These are phyloP conservation scores for Lobosporangium transversale DNA, from an alignment of 192 early-diverging fungal genomes.

Conservation along the genomic window DNA sequence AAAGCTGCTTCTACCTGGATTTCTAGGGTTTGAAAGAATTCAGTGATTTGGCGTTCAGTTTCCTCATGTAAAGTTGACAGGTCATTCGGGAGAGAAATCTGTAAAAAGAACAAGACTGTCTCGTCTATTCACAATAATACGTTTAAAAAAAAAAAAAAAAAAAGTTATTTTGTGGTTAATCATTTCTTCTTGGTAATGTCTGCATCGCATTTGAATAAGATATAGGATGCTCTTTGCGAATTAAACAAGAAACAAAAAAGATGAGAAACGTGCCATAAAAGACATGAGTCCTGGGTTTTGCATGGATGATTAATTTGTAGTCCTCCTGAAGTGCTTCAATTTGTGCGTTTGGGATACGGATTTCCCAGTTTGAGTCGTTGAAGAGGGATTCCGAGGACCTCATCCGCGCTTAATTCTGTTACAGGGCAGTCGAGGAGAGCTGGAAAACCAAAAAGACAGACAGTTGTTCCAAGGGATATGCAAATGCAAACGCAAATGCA, in stretches of 20 bases:
- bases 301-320: conserved; percentile 38
- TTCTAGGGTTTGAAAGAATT: conserved; percentile 62
- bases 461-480: not conserved
- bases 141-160: not conserved
- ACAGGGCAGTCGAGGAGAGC: too few species aligned
- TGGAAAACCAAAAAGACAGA: too few species aligned
- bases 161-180: too few species aligned
- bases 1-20: conserved; percentile 65
- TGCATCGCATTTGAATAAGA: too few species aligned
- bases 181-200: too few species aligned
- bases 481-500: too few species aligned
- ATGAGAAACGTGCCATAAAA: conserved; percentile 48
- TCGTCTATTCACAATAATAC: conserved; percentile 38
- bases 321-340: conserved; percentile 43
- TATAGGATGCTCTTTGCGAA: too few species aligned
- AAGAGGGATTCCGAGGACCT: conserved; percentile 51
- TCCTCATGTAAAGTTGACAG: conserved; percentile 45
- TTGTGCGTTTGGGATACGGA: conserved; percentile 50
- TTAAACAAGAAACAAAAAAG: conserved; percentile 9
- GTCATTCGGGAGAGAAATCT: conserved; percentile 52
- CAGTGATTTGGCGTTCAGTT: conserved; percentile 33
- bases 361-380: conserved; percentile 53
- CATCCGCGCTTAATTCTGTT: too few species aligned
- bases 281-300: conserved; percentile 50
- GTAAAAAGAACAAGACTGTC: conserved; percentile 46